Evolutionary conservation across 1,139 yeast species (phyloP).

Genomic region (Diutina scorzettiae): DNA sequence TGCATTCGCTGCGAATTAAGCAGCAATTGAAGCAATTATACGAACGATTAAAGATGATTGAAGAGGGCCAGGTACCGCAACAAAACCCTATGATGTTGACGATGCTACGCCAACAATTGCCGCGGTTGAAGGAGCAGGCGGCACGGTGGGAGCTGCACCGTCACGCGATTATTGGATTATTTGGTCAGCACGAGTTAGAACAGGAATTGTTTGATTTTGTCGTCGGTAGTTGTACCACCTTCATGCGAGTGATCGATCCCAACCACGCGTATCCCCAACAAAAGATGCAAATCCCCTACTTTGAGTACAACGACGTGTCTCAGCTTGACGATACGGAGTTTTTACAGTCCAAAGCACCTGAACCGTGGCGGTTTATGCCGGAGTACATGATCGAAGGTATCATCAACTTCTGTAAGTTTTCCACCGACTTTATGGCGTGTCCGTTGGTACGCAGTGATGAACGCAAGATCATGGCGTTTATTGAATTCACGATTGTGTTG

Average conservation of each 20-base stretch:
- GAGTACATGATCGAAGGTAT: conserved; percentile 80
- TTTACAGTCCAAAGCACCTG: conserved; percentile 50
- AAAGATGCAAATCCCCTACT: conserved; percentile 51
- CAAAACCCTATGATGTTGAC: background rate
- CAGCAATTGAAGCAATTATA: conserved; percentile 14
- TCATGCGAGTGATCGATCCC: conserved; percentile 66
- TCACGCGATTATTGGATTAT: conserved; percentile 48
- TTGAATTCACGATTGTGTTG: conserved; percentile 62
- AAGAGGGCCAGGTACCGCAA: background rate
- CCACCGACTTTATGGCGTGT: conserved; percentile 45
- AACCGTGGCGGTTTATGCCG: conserved; percentile 78
- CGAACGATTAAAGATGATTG: background rate
- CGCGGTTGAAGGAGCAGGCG: conserved; percentile 22
- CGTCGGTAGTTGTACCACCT: conserved; percentile 62
- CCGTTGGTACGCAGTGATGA: conserved; percentile 43
- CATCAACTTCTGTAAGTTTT: conserved; percentile 59
- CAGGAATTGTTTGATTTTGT: conserved; percentile 63
- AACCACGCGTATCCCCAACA: conserved; percentile 47
- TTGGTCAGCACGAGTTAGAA: conserved; percentile 43
- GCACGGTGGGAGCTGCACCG: conserved; percentile 39
- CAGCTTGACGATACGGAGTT: conserved; percentile 60
- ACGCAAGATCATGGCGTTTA: conserved; percentile 42
- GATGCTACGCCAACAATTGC: background rate
- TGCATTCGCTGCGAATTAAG: conserved; percentile 44
- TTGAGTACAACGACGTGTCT: conserved; percentile 34